Evolutionary conservation across 495 filamentous ascomycete genomes (phyloP).

Genomic region (Daldinia childiae): DNA sequence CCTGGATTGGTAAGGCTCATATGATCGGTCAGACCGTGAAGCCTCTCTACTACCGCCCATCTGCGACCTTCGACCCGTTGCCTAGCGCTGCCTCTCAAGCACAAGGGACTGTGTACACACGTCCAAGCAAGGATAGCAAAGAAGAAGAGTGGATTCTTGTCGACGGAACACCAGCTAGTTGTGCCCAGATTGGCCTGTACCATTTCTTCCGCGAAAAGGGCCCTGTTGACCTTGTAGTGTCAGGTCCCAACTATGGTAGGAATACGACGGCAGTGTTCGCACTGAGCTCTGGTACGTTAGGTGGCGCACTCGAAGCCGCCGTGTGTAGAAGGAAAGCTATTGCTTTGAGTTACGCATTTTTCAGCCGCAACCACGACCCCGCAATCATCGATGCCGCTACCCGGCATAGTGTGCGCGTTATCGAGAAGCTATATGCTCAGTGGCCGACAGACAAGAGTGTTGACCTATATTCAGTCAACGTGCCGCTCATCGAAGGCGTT

Average conservation of each 20-base stretch:
- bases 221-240: slow-evolving; percentile 85
- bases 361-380: slow-evolving; percentile 74
- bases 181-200: slow-evolving; percentile 87
- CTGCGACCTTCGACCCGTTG: slow-evolving; percentile 60
- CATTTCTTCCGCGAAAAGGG: slow-evolving; percentile 85
- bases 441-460: slow-evolving; percentile 73
- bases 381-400: slow-evolving; percentile 78
- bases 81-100: slow-evolving; percentile 47
- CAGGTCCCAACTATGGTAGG: slow-evolving; percentile 92
- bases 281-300: slow-evolving; percentile 88
- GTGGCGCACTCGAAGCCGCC: slow-evolving; percentile 92
- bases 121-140: slow-evolving; percentile 53
- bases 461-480: slow-evolving; percentile 87
- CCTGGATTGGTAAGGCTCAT: slow-evolving; percentile 98
- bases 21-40: slow-evolving; percentile 85
- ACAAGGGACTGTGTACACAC: slow-evolving; percentile 51
- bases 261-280: slow-evolving; percentile 94
- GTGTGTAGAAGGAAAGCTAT: slow-evolving; percentile 79
- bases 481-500: slow-evolving; percentile 78
- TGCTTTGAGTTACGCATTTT: slow-evolving; percentile 89
- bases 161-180: slow-evolving; percentile 86
- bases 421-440: slow-evolving; percentile 77
- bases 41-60: slow-evolving; percentile 84
- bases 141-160: slow-evolving; percentile 93
- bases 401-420: slow-evolving; percentile 71